Base-by-base conservation (phyloP, 2,329 filamentous ascomycete genomes). In the Pezicula neosporulosa region DNA sequence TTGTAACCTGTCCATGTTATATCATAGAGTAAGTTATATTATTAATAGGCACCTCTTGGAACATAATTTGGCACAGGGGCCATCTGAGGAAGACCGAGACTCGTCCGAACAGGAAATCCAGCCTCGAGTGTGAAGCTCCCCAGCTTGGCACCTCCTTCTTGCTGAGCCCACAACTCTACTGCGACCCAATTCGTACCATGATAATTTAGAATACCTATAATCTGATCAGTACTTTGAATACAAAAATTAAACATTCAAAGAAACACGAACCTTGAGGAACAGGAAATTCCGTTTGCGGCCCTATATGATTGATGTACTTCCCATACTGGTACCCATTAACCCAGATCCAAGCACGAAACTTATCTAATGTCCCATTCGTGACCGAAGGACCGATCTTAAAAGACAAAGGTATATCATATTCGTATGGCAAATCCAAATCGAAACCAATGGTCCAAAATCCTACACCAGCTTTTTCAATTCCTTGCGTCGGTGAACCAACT, bases 261-360 rank as follows among this genome's bases (percentile, higher is more conserved):
- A n/a, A 6, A 3, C 8, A 39, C 30, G 9, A 21, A 27, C 33
- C 36, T 24, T 48, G 36, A 18, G 18, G 87, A 0, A 91, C 86
- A 1, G 85, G 86, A 63, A 84, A 91, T 2, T 68, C 73, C 0
- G 77, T 82, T 70, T 91, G 87, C 1, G 88, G 87, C 0, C 88
- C 87, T n/a, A 90, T 75, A 55, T 89, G 85, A 62, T 80, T 82
- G 30, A 81, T 56, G 53, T 78, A 84, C 63, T 83, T 82, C 3
- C 79, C 81, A 53, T 83, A 89, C 65, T 90, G 86, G 66, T 82
- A 90, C 2, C 87, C 87, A 58, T 90, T 90, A 39, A 90, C 82
- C 58, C 78, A 90, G 7, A 90, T 68, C 59, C 85, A 77, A 2
- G 74, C 80, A n/a, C 86, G 74, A 56, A 83, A 86, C 2, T 68